These are phyloP conservation scores for Nakaseomyces delphensis DNA, from an alignment of 1,139 yeast genomes.

Conservation along the genomic window DNA sequence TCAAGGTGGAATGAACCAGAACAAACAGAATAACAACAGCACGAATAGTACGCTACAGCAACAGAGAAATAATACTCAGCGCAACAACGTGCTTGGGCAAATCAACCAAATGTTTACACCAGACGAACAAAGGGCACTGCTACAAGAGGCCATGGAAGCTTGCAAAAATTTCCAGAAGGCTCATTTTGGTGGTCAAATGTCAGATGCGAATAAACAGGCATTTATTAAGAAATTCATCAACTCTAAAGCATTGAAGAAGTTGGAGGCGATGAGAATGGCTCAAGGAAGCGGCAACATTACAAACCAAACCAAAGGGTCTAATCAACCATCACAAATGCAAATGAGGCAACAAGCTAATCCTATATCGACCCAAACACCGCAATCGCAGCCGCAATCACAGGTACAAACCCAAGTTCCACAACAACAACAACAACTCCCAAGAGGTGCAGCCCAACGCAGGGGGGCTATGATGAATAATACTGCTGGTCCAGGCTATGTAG, in stretches of 20 bases:
- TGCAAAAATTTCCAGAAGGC: slow-evolving; percentile 27
- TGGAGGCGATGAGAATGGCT: slow-evolving; percentile 27
- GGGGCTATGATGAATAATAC: slow-evolving; percentile 3
- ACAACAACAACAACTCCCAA: neutral
- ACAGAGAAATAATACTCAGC: slow-evolving; percentile 23
- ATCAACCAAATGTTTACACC: slow-evolving; percentile 32
- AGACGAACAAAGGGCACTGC: slow-evolving; percentile 30
- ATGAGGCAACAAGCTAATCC: slow-evolving; percentile 5
- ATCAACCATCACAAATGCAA: slow-evolving; percentile 9
- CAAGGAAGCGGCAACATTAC: slow-evolving; percentile 15
- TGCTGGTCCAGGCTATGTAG: slow-evolving; percentile 3
- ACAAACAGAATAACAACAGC: slow-evolving; percentile 10
- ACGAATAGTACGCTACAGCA: slow-evolving; percentile 12
- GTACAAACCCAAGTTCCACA: neutral
- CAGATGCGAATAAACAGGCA: slow-evolving; percentile 24
- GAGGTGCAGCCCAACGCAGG: slow-evolving; percentile 3
- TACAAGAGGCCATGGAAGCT: slow-evolving; percentile 29
- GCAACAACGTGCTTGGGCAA: slow-evolving; percentile 31
- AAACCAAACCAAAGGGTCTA: slow-evolving; percentile 5
- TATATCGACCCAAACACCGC: neutral
- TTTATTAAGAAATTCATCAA: slow-evolving; percentile 33
- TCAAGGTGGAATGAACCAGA: slow-evolving; percentile 6
- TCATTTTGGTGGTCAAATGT: slow-evolving; percentile 24
- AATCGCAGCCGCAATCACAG: neutral
- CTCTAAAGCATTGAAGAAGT: slow-evolving; percentile 36